These are phyloP conservation scores for Xylaria telfairii DNA, from an alignment of 495 filamentous ascomycete genomes.

Conservation along the genomic window DNA sequence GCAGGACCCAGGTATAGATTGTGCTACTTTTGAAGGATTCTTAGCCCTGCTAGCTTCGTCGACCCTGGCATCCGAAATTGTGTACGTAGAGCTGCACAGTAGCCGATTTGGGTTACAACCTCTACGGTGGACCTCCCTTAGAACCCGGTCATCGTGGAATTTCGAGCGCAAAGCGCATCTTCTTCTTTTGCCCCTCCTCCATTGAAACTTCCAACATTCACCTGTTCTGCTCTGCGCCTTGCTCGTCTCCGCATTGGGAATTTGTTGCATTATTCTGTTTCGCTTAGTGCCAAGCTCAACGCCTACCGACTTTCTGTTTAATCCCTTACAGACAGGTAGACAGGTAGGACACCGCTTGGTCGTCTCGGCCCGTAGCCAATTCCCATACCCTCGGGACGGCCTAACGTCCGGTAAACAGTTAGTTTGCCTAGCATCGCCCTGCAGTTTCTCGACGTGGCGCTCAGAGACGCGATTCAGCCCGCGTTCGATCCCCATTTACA, in stretches of 20 bases:
- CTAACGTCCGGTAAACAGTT: neutral
- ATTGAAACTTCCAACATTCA: slow-evolving; percentile 21
- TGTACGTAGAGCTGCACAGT: slow-evolving; percentile 4
- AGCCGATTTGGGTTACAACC: slow-evolving; percentile 23
- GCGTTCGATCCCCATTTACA: slow-evolving; percentile 4
- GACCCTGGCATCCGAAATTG: slow-evolving; percentile 13
- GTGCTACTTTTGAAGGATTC: slow-evolving; percentile 16
- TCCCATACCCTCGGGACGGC: slow-evolving; percentile 18
- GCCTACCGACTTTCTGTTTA: neutral
- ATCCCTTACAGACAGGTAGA: neutral
- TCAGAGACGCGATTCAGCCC: slow-evolving; percentile 10
- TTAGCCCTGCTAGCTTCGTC: slow-evolving; percentile 19
- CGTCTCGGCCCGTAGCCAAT: slow-evolving; percentile 12
- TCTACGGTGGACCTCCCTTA: slow-evolving; percentile 25
- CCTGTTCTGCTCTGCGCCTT: slow-evolving; percentile 17
- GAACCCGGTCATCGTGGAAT: slow-evolving; percentile 35
- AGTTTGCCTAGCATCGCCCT: slow-evolving; percentile 5
- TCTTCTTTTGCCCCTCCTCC: slow-evolving; percentile 35
- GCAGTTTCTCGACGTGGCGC: slow-evolving; percentile 22
- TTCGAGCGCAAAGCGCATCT: slow-evolving; percentile 35
- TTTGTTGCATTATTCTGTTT: slow-evolving; percentile 1
- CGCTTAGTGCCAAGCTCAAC: neutral
- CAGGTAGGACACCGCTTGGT: neutral
- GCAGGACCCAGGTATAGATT: slow-evolving; percentile 1
- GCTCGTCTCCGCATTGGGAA: slow-evolving; percentile 23